A percentile compares a stretch with the other conserved stretches of the same genome.
Evolutionary conservation across 495 filamentous ascomycete genomes (phyloP).

Genomic region (Podospora conica): DNA sequence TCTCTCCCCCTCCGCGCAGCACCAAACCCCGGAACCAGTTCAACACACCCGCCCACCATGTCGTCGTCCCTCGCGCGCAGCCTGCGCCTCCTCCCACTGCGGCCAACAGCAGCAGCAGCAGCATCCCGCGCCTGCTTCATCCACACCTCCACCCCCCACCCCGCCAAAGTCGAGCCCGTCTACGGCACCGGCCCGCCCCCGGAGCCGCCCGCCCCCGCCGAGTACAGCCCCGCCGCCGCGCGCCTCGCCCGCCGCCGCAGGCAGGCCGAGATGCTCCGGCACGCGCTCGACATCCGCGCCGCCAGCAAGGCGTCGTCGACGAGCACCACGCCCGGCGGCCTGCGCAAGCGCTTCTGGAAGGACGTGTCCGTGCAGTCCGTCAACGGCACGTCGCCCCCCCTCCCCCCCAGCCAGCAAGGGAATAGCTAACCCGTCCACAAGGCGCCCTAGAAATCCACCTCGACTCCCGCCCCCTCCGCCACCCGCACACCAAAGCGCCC

Average conservation of each 20-base stretch:
- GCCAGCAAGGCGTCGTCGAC: no score
- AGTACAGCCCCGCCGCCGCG: slow-evolving; percentile 33
- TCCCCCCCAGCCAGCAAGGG: no score
- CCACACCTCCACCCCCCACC: slow-evolving; percentile 35
- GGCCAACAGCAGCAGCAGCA: neutral
- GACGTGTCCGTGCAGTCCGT: slow-evolving; percentile 58
- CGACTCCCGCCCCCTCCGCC: slow-evolving; percentile 72
- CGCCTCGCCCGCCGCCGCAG: slow-evolving; percentile 46
- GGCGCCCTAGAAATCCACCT: slow-evolving; percentile 69
- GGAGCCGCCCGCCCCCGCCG: slow-evolving; percentile 56
- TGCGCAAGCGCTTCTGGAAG: slow-evolving; percentile 78
- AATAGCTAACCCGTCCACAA: slow-evolving; percentile 22
- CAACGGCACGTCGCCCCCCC: slow-evolving; percentile 34
- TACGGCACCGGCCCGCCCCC: slow-evolving; percentile 84
- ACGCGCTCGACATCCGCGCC: slow-evolving; percentile 40
- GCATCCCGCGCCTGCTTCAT: slow-evolving; percentile 23
- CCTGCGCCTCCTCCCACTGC: slow-evolving; percentile 1
- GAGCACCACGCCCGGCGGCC: neutral
- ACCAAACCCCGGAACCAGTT: no score
- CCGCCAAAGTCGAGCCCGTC: slow-evolving; percentile 53
- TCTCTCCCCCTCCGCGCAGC: neutral
- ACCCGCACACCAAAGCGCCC: slow-evolving; percentile 56
- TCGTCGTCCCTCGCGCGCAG: slow-evolving; percentile 18
- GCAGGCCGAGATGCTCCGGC: slow-evolving; percentile 46
- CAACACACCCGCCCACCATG: slow-evolving; percentile 7